Base-by-base conservation (phyloP, 1,139 yeast genomes). In the Maudiozyma humilis region DNA sequence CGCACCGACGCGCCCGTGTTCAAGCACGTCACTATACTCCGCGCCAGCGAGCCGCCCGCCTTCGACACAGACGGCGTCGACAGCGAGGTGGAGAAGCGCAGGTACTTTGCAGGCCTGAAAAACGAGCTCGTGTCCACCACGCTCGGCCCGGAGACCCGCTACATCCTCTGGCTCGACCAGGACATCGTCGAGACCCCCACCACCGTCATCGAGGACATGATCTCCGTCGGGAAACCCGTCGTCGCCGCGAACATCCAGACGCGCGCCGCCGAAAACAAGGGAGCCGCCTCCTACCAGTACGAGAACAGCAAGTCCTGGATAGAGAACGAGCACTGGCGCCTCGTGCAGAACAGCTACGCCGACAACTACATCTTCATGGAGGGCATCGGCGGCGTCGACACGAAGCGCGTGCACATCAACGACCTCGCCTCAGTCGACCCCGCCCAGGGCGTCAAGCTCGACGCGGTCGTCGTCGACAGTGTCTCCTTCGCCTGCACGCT, bases 401-500 rank as follows among this genome's bases (percentile, higher is more conserved):
- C 39, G 3, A 32, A 12, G 18, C 27, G 39, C 17, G 32, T 36
- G 6, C 38, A 19, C 16, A 17, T 35, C 6, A 13, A 35, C 16
- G 30, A 35, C 15, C 27, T 35, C 12, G 15, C 15, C 30, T 14
- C 23, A 4, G 15, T 19, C 12, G 16, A 18, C 1, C 16, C 25
- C 8, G 14, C 5, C 3, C 68, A 70, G 6, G 91, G 82, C 18
- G 81, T 79, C 47, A 51, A 57, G 13, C 69, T 72, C 47, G 73
- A 79, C 2, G 82, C 78, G 59, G 81, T 89, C 82, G 76, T 78
- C 33, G 72, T 91, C 48, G 98, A 91, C 64, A 98, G 98, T 63
- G 97, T 91, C 46, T 98, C 98, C 44, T 97, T 91, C 47, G 95
- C 96, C 27, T 95, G 96, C 36, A 80, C 93, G 29, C 65, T 91